Conservation (phyloP, 495 filamentous ascomycete genomes). For the Penicillium nucicola region DNA sequence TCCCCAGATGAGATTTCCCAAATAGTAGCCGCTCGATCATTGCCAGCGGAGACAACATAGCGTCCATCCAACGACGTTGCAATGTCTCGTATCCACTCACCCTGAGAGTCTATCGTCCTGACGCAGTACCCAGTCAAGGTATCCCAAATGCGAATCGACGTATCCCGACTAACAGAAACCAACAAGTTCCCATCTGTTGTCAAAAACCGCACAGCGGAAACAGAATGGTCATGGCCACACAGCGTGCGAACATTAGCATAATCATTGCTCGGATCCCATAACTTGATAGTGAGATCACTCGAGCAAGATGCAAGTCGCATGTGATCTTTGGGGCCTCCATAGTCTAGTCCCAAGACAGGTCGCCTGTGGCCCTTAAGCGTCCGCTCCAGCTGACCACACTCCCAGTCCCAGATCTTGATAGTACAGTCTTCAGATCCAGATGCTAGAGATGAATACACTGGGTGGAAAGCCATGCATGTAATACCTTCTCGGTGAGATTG, state of each 20-base stretch:
- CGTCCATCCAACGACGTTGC: conserved; percentile 77
- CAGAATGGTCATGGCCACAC: conserved; percentile 86
- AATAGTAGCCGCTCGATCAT: conserved; percentile 71
- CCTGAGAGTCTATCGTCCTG: not conserved
- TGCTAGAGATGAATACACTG: conserved; percentile 80
- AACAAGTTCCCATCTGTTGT: conserved; percentile 75
- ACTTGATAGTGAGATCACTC: conserved; percentile 84
- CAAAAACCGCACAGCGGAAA: conserved; percentile 84
- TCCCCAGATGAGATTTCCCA: conserved; percentile 71
- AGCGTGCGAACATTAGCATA: conserved; percentile 92
- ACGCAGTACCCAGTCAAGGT: conserved; percentile 4
- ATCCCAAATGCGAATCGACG: conserved; percentile 12
- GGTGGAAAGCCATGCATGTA: conserved; percentile 88
- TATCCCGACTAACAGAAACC: conserved; percentile 60
- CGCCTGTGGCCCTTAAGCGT: conserved; percentile 91
- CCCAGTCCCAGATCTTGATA: conserved; percentile 97
- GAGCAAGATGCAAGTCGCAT: conserved; percentile 87
- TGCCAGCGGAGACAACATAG: conserved; percentile 75
- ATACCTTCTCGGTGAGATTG: conserved; percentile 77
- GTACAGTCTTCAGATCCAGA: conserved; percentile 92
- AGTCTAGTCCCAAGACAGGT: conserved; percentile 82
- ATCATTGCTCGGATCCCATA: conserved; percentile 89
- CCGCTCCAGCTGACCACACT: conserved; percentile 82
- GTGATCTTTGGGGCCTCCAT: conserved; percentile 76
- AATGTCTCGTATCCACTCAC: conserved; percentile 79